Base-by-base conservation (phyloP, 129 eudicot genomes). In the Centrapalus pauciflorus region DNA sequence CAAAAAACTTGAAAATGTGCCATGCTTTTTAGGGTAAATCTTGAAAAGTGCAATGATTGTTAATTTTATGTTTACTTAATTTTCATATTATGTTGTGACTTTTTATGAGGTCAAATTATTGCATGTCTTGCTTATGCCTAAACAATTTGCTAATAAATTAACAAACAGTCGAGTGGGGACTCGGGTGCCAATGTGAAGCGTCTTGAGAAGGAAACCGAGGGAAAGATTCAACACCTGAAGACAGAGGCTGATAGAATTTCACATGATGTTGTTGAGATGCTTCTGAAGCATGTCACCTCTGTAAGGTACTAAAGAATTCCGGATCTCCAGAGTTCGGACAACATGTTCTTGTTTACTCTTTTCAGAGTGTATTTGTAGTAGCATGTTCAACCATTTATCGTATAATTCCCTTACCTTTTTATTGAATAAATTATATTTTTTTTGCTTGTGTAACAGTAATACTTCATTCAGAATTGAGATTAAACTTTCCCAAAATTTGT, bases 141-240 rank as follows among this genome's bases (percentile, higher is more conserved):
- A 8, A 43, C 19, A 49, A 24, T 26, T 64, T 28, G 58, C 16
- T 50, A 9, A 55, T 26, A n/a, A n/a, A n/a, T n/a, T n/a, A 34
- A 50, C 55, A 33, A 79, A 70, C 91, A 85, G 96, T 80, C 83
- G 7, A 88, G 92, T 69, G 92, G 96, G 21, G 96, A 88, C 64
- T 88, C 93, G n/a, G 87, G 93, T 73, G 96, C 93, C 32, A 88
- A 85, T 48, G 96, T 88, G 62, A 88, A 82, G 77, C 96, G 89
- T 14, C 87, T 88, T 1, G 96, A 88, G 35, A 71, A 72, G 70
- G 96, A 88, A 80, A 88, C 96, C 1, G 82, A 70, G n/a, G 83
- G 41, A 51, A 89, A 85, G 76, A 85, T 89, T 65, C 64, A 76
- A 8, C 82, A 85, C 27, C 71, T 88, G 63, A 85, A 82, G 71